Evolutionary conservation across 768 basidiomycete genomes (phyloP).

Genomic region (Leccinum uliginosum): DNA sequence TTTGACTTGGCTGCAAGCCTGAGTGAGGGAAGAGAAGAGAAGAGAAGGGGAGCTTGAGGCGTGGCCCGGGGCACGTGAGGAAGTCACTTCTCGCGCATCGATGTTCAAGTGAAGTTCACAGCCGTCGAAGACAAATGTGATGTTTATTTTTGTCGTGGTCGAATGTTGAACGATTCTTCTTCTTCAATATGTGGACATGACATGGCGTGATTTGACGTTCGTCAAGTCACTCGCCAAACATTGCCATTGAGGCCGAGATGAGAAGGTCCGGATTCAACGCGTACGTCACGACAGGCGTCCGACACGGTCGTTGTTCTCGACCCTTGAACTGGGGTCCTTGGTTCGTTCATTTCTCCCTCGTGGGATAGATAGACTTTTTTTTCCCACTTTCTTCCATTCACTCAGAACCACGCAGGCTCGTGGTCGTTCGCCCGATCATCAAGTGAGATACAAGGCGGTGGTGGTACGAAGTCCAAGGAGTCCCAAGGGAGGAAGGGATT

Average conservation of each 20-base stretch:
- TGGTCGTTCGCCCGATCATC: neutral
- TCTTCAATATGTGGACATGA: neutral
- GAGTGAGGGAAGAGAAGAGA: neutral
- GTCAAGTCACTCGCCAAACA: neutral
- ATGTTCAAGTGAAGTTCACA: neutral
- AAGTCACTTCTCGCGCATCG: neutral
- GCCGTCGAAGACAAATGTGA: neutral
- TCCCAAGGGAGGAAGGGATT: neutral
- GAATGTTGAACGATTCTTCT: conserved; percentile 10
- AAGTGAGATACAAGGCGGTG: neutral
- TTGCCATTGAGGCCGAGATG: neutral
- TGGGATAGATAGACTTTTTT: neutral
- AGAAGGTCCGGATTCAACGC: neutral
- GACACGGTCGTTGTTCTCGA: neutral
- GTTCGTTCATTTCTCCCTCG: neutral
- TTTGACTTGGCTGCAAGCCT: neutral
- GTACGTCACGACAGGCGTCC: too few species aligned
- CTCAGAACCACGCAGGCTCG: neutral
- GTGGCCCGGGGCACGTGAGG: neutral
- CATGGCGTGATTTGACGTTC: neutral
- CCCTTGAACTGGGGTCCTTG: neutral
- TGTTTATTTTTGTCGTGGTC: neutral
- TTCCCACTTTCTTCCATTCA: neutral
- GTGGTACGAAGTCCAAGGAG: neutral
- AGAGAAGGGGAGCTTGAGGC: neutral